These are phyloP conservation scores for Diaporthe sp. DNA, from an alignment of 2,329 filamentous ascomycete species.

Conservation along the genomic window DNA sequence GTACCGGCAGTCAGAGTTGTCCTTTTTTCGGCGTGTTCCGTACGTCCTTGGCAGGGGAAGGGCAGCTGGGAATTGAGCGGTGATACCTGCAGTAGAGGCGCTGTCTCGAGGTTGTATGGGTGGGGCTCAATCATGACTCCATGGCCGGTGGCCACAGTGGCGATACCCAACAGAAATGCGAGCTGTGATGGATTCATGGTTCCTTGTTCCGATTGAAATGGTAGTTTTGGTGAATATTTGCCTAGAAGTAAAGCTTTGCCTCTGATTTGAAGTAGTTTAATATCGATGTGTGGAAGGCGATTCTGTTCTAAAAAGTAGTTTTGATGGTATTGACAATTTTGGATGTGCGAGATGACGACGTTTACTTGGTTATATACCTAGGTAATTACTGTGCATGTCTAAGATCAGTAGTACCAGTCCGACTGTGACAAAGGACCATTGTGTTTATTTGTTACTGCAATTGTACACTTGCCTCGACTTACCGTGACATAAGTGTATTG, in stretches of 20 bases:
- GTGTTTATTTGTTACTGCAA: neutral
- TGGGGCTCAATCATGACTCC: slow-evolving; percentile 18
- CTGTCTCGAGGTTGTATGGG: slow-evolving; percentile 9
- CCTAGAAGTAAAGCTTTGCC: neutral
- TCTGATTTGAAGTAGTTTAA: neutral
- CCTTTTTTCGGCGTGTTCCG: neutral
- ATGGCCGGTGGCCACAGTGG: neutral
- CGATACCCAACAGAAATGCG: neutral
- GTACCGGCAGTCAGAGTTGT: slow-evolving; percentile 6
- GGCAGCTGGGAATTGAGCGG: neutral
- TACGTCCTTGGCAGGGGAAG: slow-evolving; percentile 7
- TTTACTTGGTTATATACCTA: neutral
- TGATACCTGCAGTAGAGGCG: neutral
- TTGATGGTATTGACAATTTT: neutral
- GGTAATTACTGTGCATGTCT: neutral
- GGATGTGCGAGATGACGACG: neutral
- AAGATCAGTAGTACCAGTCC: too few species aligned
- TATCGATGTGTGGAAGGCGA: neutral
- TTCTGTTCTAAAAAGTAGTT: neutral
- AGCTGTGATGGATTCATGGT: neutral
- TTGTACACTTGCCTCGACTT: neutral
- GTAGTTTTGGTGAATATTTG: neutral
- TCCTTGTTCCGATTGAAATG: neutral
- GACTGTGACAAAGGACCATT: neutral
- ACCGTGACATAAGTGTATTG: too few species aligned